Percentiles rank a stretch among this genome's conserved stretches.
phyloP scores from a whole-genome alignment of 495 filamentous ascomycete species.

The Penicillium canariense region DNA sequence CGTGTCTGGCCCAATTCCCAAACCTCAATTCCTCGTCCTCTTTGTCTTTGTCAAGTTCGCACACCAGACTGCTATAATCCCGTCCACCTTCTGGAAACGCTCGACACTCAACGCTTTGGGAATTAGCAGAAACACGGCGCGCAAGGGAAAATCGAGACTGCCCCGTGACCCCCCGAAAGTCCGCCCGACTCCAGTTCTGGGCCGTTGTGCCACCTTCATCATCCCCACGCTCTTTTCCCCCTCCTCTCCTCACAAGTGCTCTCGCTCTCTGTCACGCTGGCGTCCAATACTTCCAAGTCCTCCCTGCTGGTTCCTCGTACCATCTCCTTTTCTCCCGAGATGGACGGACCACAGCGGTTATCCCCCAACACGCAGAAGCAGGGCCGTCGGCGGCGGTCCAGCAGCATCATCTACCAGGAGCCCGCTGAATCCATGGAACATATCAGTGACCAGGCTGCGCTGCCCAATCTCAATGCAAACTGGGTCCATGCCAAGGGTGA shows the following conservation, averaged over 20 bases:
- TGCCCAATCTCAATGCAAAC: slow-evolving; percentile 94
- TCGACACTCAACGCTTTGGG: background rate
- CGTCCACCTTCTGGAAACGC: background rate
- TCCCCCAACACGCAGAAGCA: slow-evolving; percentile 56
- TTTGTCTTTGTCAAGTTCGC: background rate
- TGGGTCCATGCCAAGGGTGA: slow-evolving; percentile 99
- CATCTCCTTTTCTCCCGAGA: slow-evolving; percentile 75
- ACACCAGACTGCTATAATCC: background rate
- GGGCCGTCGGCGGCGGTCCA: slow-evolving; percentile 83
- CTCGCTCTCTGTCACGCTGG: slow-evolving; percentile 25
- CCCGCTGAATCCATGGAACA: slow-evolving; percentile 92
- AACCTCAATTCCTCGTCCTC: background rate
- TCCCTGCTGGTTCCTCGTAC: slow-evolving; percentile 74
- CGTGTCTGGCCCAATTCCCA: slow-evolving; percentile 1
- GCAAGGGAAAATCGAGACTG: slow-evolving; percentile 3
- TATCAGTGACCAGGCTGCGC: slow-evolving; percentile 87
- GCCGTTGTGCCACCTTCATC: slow-evolving; percentile 30
- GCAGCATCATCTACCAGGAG: slow-evolving; percentile 94
- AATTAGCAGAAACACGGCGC: background rate
- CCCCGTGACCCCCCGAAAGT: slow-evolving; percentile 30
- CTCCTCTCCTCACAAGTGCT: slow-evolving; percentile 5
- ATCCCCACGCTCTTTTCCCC: slow-evolving; percentile 31
- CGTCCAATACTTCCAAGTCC: slow-evolving; percentile 70
- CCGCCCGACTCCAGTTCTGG: slow-evolving; percentile 29
- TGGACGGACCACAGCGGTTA: slow-evolving; percentile 57